Percentiles rank a stretch among this genome's conserved stretches.
These are phyloP conservation scores for Penicillium roqueforti DNA, from an alignment of 495 filamentous ascomycete species.

Conservation along the genomic window DNA sequence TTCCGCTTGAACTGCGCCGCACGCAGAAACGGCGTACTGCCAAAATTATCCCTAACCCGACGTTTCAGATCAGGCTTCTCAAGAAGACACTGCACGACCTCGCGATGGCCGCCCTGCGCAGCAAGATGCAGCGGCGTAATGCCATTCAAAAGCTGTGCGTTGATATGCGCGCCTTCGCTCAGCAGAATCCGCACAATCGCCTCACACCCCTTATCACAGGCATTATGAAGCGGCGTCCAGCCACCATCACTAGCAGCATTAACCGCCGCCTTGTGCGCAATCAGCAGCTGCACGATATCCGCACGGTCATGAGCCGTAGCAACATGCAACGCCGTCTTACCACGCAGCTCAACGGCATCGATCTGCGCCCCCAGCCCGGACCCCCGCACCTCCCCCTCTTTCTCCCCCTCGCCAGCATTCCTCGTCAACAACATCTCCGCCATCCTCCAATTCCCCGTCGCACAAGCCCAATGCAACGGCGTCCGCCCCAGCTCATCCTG, in stretches of 20 bases:
- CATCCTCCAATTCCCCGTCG: constrained; percentile 53
- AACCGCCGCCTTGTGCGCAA: constrained; percentile 49
- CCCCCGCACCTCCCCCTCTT: constrained; percentile 38
- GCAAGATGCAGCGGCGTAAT: constrained; percentile 60
- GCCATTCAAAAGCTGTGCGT: constrained; percentile 52
- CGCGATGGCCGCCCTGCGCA: constrained; percentile 56
- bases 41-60: constrained; percentile 54
- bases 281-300: constrained; percentile 53
- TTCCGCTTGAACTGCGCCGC: constrained; percentile 56
- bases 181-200: constrained; percentile 49
- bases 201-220: constrained; percentile 52
- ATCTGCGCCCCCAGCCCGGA: constrained; percentile 47
- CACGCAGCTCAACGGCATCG: constrained; percentile 51
- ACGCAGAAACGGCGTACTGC: constrained; percentile 56
- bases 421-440: constrained; percentile 52
- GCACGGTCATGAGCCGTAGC: constrained; percentile 50
- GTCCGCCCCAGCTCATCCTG: constrained; percentile 50
- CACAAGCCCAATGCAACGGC: constrained; percentile 61
- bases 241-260: constrained; percentile 55
- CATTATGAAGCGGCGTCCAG: constrained; percentile 65
- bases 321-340: constrained; percentile 59
- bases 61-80: constrained; percentile 44
- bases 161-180: constrained; percentile 50
- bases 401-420: constrained; percentile 47
- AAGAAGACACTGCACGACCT: constrained; percentile 53